Evolutionary conservation across 495 filamentous ascomycete genomes (phyloP), one percentile per base, ranked within the genome.

Genomic region (Xylaria castorea): DNA sequence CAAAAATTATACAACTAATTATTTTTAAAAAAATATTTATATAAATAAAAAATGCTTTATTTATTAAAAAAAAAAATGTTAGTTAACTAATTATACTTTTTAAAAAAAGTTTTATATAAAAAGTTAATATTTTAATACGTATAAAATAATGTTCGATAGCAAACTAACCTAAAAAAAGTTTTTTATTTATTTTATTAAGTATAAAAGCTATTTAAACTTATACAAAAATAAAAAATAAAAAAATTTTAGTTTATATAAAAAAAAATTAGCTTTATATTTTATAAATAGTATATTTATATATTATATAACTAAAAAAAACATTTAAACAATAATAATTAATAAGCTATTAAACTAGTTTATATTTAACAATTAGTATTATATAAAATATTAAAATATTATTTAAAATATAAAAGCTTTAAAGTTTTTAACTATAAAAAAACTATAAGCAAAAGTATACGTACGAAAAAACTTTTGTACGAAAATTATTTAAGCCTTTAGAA

Each of bases 251-350:
- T n/a, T 60, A 34, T 36, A 60, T 4, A 20, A 32, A 18, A 34
- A 60, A 60, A 1, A 38, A 1, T 3, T 20, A 58, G 25, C 1
- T 38, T 60, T 38, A 60, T 34, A 60, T 60, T n/a, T 60, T 30
- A 60, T 60, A 60, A 60, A 60, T 60, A 60, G 36, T 18, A 38
- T n/a, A 60, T 60, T 60, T 60, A 16, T 55, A 14, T 14, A 44
- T 44, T 44, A 44, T 44, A 44, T 14, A 44, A 36, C 2, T 1
- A 1, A 14, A 12, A 55, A 55, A 30, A 55, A 55, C 11, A 55
- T 55, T 55, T 55, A 55, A 55, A 27, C 22, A 55, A 30, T 55
- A 55, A 55, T 55, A 11, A 25, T 30, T 30, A 55, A 55, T 30
- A 1, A 55, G 4, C 12, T 30, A 1, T 55, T 55, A 27, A 55